Evolutionary conservation across 345 rosid species (phyloP).

Genomic region (Populus ilicifolia): DNA sequence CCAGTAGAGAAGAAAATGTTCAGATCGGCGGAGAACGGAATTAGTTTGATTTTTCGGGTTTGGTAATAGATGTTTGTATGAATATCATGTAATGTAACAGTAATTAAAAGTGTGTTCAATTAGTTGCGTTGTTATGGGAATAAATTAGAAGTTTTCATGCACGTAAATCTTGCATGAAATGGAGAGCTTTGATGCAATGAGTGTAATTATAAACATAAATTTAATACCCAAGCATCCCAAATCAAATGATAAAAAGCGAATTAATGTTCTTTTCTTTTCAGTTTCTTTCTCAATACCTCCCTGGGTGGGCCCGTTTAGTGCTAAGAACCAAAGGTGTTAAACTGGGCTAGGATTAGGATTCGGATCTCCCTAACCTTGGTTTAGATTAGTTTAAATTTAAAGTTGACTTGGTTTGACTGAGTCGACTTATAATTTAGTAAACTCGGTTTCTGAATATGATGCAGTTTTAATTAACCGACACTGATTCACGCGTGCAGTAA

Average conservation of each 20-base stretch:
- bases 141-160: constrained; percentile 6
- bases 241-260: not conserved
- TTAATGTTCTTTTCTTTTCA: not conserved
- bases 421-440: too few relatives aligned
- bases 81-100: not conserved
- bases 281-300: not conserved
- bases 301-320: not conserved
- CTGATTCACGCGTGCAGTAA: too few relatives aligned
- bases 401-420: too few relatives aligned
- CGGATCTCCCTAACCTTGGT: too few relatives aligned
- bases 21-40: not conserved
- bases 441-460: too few relatives aligned
- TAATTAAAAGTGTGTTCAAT: not conserved
- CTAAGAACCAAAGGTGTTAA: not conserved
- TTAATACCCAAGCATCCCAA: not conserved
- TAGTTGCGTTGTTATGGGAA: not conserved
- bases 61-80: not conserved
- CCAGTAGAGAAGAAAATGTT: not conserved
- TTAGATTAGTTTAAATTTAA: too few relatives aligned
- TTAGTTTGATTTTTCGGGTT: not conserved
- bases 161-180: constrained; percentile 6
- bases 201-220: not conserved
- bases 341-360: too few relatives aligned
- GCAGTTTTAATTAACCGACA: too few relatives aligned
- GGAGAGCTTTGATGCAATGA: not conserved